phyloP scores from a whole-genome alignment of 2,329 filamentous ascomycete genomes.

The Ascochyta rabiei region DNA sequence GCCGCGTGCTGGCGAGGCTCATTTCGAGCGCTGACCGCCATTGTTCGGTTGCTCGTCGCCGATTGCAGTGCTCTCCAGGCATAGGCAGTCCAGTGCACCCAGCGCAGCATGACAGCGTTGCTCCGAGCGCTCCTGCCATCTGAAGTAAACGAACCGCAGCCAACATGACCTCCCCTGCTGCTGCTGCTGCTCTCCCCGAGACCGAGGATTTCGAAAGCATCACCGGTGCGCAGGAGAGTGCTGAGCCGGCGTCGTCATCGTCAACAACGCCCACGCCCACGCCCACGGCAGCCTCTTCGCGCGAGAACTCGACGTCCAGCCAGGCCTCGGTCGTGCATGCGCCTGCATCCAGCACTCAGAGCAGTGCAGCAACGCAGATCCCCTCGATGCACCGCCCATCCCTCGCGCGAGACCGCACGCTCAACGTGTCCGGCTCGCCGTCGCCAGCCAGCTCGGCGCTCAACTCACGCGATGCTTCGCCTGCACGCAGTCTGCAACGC shows the following conservation, averaged over 20 bases:
- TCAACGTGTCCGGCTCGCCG: conserved; percentile 42
- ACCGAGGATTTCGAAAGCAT: conserved; percentile 44
- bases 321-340: conserved; percentile 16
- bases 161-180: conserved; percentile 23
- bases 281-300: conserved; percentile 9
- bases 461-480: conserved; percentile 56
- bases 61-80: conserved; percentile 32
- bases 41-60: conserved; percentile 25
- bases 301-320: conserved; percentile 11
- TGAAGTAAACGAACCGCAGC: conserved; percentile 38
- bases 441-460: conserved; percentile 52
- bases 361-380: conserved; percentile 18
- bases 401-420: conserved; percentile 35
- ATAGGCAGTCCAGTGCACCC: conserved; percentile 14
- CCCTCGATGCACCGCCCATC: conserved; percentile 29
- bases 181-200: neutral
- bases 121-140: conserved; percentile 28
- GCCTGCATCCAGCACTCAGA: conserved; percentile 14
- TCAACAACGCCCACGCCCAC: conserved; percentile 22
- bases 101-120: conserved; percentile 38
- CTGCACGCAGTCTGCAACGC: conserved; percentile 44
- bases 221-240: conserved; percentile 45
- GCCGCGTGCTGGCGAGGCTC: conserved; percentile 34
- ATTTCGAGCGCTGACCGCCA: conserved; percentile 34
- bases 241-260: conserved; percentile 41